A percentile compares a stretch with the other conserved stretches of the same genome.
These are phyloP conservation scores for Cyberlindnera subsufficiens DNA, from an alignment of 805 yeast species.

Conservation along the genomic window DNA sequence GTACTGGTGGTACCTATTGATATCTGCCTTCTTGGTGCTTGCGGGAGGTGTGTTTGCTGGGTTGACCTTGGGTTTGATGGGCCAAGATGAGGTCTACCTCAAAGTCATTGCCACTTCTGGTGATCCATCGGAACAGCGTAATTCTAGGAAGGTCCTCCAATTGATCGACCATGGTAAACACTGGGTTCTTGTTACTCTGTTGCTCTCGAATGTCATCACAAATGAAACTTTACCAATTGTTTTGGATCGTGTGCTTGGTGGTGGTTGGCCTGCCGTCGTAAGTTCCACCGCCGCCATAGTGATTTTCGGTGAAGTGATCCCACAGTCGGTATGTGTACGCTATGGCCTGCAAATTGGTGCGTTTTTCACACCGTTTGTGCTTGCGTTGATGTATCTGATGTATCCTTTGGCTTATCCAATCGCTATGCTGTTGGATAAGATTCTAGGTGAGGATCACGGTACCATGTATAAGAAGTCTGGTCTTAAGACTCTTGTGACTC, in stretches of 20 bases:
- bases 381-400: slow-evolving; percentile 77
- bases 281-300: slow-evolving; percentile 91
- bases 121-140: slow-evolving; percentile 55
- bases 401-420: slow-evolving; percentile 92
- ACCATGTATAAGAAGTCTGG: slow-evolving; percentile 91
- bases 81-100: slow-evolving; percentile 92
- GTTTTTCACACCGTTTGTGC: slow-evolving; percentile 82
- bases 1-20: slow-evolving; percentile 24
- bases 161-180: slow-evolving; percentile 84
- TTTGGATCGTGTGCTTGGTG: slow-evolving; percentile 87
- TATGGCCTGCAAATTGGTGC: slow-evolving; percentile 92
- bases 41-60: slow-evolving; percentile 92
- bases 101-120: slow-evolving; percentile 91
- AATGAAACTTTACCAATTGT: slow-evolving; percentile 94
- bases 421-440: slow-evolving; percentile 71
- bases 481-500: slow-evolving; percentile 84
- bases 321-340: slow-evolving; percentile 88
- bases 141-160: slow-evolving; percentile 66
- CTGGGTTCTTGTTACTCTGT: slow-evolving; percentile 89
- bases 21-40: slow-evolving; percentile 58
- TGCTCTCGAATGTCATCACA: slow-evolving; percentile 83
- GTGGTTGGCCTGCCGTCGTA: slow-evolving; percentile 96
- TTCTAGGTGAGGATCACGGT: slow-evolving; percentile 94
- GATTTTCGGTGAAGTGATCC: slow-evolving; percentile 93
- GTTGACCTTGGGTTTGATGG: slow-evolving; percentile 92